Percentiles rank a stretch among this genome's conserved stretches.
Conservation (phyloP, 805 yeast genomes). For the Ogataea paraovalis region DNA sequence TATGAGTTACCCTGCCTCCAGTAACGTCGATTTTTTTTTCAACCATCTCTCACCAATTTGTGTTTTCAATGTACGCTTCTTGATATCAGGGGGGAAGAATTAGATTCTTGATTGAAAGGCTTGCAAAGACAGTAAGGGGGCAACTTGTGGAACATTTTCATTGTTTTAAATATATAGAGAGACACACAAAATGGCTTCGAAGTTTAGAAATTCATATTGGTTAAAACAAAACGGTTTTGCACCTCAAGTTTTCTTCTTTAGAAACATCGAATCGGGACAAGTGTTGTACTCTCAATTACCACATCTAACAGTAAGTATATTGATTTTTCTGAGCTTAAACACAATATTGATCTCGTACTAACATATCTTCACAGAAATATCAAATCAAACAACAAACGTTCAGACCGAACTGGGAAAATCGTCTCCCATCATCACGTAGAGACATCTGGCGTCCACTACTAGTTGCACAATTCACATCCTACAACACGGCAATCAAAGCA, state of each 20-base stretch:
- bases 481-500: constrained; percentile 65
- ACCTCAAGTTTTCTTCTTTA: constrained; percentile 79
- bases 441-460: constrained; percentile 92
- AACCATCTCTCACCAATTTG: too few species aligned
- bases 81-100: too few species aligned
- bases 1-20: too few species aligned
- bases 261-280: constrained; percentile 86
- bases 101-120: too few species aligned
- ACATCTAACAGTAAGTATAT: constrained; percentile 38
- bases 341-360: too few species aligned
- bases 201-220: constrained; percentile 57
- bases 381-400: constrained; percentile 70
- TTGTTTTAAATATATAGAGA: too few species aligned
- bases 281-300: constrained; percentile 87
- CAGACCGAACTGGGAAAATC: constrained; percentile 87
- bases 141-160: too few species aligned
- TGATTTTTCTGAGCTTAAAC: too few species aligned
- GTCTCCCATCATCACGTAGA: constrained; percentile 71
- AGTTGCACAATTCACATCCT: constrained; percentile 61
- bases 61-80: too few species aligned
- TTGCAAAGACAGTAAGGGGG: too few species aligned
- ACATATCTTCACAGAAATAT: constrained; percentile 19
- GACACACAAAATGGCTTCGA: constrained; percentile 31
- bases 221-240: constrained; percentile 58
- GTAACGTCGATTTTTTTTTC: too few species aligned